Conservation (phyloP, 1,284 basidiomycete genomes). For the Cystobasidiaceae sp. region DNA sequence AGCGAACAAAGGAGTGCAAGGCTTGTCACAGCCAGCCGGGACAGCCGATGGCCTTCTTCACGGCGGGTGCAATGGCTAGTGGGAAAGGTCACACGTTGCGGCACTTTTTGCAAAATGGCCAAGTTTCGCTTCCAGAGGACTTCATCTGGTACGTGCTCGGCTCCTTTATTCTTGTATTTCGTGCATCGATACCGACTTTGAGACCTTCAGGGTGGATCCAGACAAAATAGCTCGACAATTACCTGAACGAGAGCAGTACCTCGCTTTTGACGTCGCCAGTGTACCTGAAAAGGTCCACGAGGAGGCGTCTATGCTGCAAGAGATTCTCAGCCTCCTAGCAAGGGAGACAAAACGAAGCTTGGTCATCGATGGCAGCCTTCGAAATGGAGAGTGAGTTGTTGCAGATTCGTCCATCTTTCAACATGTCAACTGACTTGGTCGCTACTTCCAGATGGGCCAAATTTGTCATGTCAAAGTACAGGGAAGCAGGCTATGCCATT, state of each 20-base stretch:
- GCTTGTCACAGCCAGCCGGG: neutral
- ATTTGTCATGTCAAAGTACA: constrained; percentile 36
- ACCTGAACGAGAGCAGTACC: constrained; percentile 40
- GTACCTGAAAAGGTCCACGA: constrained; percentile 37
- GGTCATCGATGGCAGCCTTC: constrained; percentile 41
- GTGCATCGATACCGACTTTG: neutral
- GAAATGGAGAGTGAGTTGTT: constrained; percentile 32
- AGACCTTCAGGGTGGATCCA: constrained; percentile 39
- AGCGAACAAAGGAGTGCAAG: constrained; percentile 34
- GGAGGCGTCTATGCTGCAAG: constrained; percentile 39
- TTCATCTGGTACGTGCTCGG: constrained; percentile 37
- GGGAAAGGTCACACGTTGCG: constrained; percentile 41
- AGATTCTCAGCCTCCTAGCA: constrained; percentile 38
- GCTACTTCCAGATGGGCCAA: constrained; percentile 35
- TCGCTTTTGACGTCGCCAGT: constrained; percentile 28
- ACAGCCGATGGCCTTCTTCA: constrained; percentile 31
- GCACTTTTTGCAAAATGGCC: constrained; percentile 31
- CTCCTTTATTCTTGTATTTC: neutral
- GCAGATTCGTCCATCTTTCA: neutral
- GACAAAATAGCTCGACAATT: constrained; percentile 38
- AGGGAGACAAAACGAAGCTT: constrained; percentile 31
- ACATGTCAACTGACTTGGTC: neutral
- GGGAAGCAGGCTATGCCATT: constrained; percentile 35
- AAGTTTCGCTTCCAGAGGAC: constrained; percentile 35
- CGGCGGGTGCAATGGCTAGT: constrained; percentile 38